Conservation (phyloP, 2,329 filamentous ascomycete genomes). For the Sordariomycetes sp. region DNA sequence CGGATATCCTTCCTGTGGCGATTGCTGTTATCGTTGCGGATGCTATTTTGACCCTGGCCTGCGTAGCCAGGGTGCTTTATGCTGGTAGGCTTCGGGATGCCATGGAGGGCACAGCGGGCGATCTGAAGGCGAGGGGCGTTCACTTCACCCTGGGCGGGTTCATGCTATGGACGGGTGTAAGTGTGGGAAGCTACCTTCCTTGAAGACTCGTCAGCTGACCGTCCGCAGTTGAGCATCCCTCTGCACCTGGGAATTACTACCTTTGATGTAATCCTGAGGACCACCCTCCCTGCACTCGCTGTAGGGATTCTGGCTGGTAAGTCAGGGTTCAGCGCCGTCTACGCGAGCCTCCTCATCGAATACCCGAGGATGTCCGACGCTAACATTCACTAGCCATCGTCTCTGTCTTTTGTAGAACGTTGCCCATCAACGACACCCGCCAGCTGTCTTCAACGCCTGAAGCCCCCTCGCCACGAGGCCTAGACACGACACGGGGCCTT, state of each 20-base stretch:
- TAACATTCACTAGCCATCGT: slow-evolving; percentile 14
- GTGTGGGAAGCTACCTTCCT: slow-evolving; percentile 12
- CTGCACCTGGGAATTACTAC: slow-evolving; percentile 33
- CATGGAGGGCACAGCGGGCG: slow-evolving; percentile 12
- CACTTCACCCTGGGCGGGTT: slow-evolving; percentile 27
- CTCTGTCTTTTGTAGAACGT: slow-evolving; percentile 21
- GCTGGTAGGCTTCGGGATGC: slow-evolving; percentile 18
- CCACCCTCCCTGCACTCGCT: slow-evolving; percentile 35
- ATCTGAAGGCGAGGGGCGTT: slow-evolving; percentile 23
- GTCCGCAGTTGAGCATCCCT: slow-evolving; percentile 31
- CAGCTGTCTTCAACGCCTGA: slow-evolving; percentile 18
- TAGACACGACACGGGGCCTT: slow-evolving; percentile 11
- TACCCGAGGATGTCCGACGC: neutral
- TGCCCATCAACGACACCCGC: slow-evolving; percentile 16
- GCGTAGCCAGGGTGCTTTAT: slow-evolving; percentile 27
- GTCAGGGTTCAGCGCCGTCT: slow-evolving; percentile 10
- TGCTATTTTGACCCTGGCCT: slow-evolving; percentile 25
- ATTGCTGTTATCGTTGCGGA: slow-evolving; percentile 31
- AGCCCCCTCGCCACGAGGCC: slow-evolving; percentile 23
- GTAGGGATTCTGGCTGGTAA: slow-evolving; percentile 34
- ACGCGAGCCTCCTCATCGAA: neutral
- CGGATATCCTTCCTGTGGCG: slow-evolving; percentile 28
- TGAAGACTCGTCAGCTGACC: neutral
- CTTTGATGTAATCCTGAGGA: slow-evolving; percentile 28
- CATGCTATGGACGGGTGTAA: slow-evolving; percentile 39